Percentiles rank a stretch among this genome's conserved stretches.
Conservation (phyloP, 2,329 filamentous ascomycete species). For the Alternaria incomplexa region DNA sequence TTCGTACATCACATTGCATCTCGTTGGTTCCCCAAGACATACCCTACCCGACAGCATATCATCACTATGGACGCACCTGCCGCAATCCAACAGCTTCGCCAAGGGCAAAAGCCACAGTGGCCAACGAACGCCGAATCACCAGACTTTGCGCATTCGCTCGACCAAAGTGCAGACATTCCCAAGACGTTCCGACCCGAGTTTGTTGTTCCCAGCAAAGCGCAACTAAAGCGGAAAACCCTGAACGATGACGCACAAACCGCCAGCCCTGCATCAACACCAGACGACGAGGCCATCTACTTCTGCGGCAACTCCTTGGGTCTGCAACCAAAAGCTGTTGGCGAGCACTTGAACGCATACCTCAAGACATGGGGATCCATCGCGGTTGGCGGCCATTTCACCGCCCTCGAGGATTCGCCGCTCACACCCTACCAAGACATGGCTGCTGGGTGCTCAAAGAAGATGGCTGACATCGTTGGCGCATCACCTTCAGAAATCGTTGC, state of each 20-base stretch:
- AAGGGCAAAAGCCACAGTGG: conserved; percentile 39
- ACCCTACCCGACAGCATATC: conserved; percentile 3
- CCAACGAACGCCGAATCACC: conserved; percentile 28
- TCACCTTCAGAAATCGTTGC: conserved; percentile 75
- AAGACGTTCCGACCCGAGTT: conserved; percentile 67
- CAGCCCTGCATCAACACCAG: conserved; percentile 36
- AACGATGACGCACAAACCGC: conserved; percentile 41
- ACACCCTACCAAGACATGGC: conserved; percentile 79
- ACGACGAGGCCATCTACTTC: conserved; percentile 71
- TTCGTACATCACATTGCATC: neutral
- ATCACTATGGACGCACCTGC: conserved; percentile 29
- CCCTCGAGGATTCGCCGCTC: conserved; percentile 71
- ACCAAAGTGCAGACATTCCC: conserved; percentile 43
- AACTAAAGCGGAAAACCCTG: conserved; percentile 68
- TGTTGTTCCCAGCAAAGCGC: conserved; percentile 74
- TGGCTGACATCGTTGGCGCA: conserved; percentile 77
- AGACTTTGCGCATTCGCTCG: conserved; percentile 36
- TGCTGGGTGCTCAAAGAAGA: conserved; percentile 71
- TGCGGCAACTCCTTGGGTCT: conserved; percentile 89
- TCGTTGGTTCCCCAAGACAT: neutral
- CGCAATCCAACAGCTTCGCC: conserved; percentile 35
- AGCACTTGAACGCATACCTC: conserved; percentile 74
- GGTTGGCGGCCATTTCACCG: conserved; percentile 80
- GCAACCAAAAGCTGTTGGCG: conserved; percentile 72
- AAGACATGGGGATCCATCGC: conserved; percentile 84